phyloP scores from a whole-genome alignment of 768 basidiomycete species.

The Pholiota conissans region DNA sequence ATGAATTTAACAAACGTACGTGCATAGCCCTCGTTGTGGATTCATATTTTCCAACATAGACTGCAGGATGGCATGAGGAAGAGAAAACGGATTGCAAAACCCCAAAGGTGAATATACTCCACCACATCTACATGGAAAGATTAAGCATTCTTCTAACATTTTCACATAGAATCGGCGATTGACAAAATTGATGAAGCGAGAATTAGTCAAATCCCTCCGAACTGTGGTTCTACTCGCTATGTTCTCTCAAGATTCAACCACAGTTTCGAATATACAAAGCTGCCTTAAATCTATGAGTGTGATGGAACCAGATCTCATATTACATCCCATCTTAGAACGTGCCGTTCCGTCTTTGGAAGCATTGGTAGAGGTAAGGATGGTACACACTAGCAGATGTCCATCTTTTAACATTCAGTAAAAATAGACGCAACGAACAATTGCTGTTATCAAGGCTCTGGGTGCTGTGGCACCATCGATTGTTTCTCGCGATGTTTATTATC shows the following conservation, averaged over 20 bases:
- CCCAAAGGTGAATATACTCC: constrained; percentile 45
- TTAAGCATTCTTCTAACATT: not conserved
- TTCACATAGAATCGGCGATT: constrained; percentile 63
- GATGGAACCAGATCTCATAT: constrained; percentile 84
- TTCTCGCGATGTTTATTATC: constrained; percentile 76
- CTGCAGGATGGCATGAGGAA: constrained; percentile 76
- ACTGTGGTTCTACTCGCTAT: constrained; percentile 87
- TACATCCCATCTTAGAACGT: constrained; percentile 79
- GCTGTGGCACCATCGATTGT: constrained; percentile 80
- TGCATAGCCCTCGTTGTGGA: not conserved
- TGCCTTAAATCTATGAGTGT: constrained; percentile 81
- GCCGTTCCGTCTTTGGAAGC: constrained; percentile 87
- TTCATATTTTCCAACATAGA: too few relatives aligned
- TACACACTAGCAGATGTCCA: not conserved
- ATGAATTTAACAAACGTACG: constrained; percentile 82
- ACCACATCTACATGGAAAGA: not conserved
- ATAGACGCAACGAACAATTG: constrained; percentile 81
- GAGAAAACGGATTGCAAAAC: constrained; percentile 78
- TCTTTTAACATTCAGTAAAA: constrained; percentile 4
- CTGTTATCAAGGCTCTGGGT: constrained; percentile 83
- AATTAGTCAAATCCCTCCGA: constrained; percentile 79
- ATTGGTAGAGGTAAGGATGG: constrained; percentile 70
- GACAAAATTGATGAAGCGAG: constrained; percentile 75
- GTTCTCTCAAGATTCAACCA: constrained; percentile 81
- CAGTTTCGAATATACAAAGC: constrained; percentile 74